phyloP scores from a whole-genome alignment of 164 flowering plant genomes.

The Santalum album region DNA sequence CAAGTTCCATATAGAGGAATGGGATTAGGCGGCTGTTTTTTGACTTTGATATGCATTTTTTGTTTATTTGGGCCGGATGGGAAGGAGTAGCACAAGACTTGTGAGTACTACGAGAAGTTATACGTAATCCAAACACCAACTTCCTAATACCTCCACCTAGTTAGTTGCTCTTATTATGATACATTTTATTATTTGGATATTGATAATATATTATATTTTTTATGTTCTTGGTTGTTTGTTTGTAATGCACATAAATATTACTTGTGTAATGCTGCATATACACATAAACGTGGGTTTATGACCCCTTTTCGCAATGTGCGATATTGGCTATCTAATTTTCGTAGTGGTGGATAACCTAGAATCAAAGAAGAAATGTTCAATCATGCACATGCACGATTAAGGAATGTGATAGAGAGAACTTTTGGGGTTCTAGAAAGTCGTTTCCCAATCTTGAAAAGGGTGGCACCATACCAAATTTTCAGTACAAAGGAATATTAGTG shows the following conservation, averaged over 20 bases:
- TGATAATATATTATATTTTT: neutral
- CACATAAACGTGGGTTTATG: neutral
- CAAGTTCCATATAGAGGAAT: neutral
- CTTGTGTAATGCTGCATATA: neutral
- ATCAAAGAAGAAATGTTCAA: too few species aligned
- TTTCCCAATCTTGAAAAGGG: neutral
- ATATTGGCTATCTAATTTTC: neutral
- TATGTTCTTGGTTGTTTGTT: neutral
- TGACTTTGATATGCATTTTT: neutral
- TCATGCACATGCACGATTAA: too few species aligned
- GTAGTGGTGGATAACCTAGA: neutral
- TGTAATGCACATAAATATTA: neutral
- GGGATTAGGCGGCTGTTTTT: neutral
- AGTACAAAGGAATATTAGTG: too few species aligned
- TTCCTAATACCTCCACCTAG: neutral
- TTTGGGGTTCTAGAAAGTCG: neutral
- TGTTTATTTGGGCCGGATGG: neutral
- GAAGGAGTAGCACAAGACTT: neutral
- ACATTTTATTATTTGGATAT: too few species aligned
- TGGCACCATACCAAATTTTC: too few species aligned
- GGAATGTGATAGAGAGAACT: neutral
- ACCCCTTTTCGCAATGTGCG: neutral
- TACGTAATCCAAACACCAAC: neutral
- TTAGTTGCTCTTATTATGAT: neutral
- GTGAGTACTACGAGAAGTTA: neutral